Evolutionary conservation across 2,329 filamentous ascomycete genomes (phyloP), one percentile per base, ranked within the genome.

Genomic region (Chaetomiaceae sp.): DNA sequence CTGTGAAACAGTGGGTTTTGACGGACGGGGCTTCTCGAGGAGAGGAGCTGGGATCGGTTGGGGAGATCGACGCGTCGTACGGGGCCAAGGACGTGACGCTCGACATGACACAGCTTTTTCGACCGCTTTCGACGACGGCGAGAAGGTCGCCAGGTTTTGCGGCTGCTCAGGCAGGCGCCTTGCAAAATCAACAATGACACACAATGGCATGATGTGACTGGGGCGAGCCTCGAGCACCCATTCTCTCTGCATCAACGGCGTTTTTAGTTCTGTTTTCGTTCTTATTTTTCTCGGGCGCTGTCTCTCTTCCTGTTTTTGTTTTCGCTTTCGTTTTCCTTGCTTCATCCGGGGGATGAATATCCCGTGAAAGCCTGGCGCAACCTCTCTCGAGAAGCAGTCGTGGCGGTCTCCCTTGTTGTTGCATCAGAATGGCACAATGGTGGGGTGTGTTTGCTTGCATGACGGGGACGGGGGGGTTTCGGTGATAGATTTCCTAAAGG

Each of bases 21-120:
- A 73, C 76, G 18, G 83, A 86, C 56, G 79, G 77, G n/a, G 74
- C 74, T 32, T 73, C 75, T 38, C 74, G 80, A 54, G 83, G 83
- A 19, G 79, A 85, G 56, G 80, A 84, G 55, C 67, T 83, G 47
- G 83, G 83, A 53, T 84, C 81, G 26, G 74, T 87, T 22, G 79
- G 76, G 53, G 77, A 83, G 45, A 83, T 87, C 52, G 79, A 85
- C 59, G 77, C 81, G 52, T 73, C 77, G 48, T 87, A 82, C 60
- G 83, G 79, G 6, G 68, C 78, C 33, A 70, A 71, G 53, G 75
- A 84, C 60, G 70, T 84, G 55, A 84, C 79, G 7, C 70, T 87
- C 50, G 78, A 87, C 64, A 85, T 87, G 82, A 79, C 79, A 59
- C 72, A 81, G 56, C 70, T 88, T 41, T 87, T 88, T 63, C 79